Base-by-base conservation (phyloP, 495 filamentous ascomycete genomes). In the Letharia columbiana region DNA sequence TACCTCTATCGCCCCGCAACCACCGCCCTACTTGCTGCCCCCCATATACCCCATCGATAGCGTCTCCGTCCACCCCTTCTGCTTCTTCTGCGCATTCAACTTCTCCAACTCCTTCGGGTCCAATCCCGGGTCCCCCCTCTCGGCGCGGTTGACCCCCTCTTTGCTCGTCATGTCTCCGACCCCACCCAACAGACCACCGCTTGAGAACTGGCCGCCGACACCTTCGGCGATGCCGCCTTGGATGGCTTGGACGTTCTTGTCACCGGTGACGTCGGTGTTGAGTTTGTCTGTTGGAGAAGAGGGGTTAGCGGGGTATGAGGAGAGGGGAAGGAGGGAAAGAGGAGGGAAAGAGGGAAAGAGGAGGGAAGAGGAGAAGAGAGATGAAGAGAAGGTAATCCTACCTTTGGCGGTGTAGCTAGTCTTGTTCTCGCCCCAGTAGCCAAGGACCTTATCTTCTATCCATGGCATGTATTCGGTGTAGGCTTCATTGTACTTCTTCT, bases 391-490 rank as follows among this genome's bases (percentile, higher is more conserved):
- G 61, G 40, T 20, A 10, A 15, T 23, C 5, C 13, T 73, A 85
- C 85, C 79, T 71, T 80, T 84, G 4, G 84, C 76, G n/a, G 78
- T 75, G 65, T 88, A 88, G 70, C 78, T 81, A 0, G 83, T 78
- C 74, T 87, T 86, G 77, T 88, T 88, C 73, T 88, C 86, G 66
- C 82, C 84, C 71, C 87, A 87, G 73, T 81, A 87, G 42, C 74
- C 75, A 5, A 88, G 80, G 71, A 85, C 86, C 60, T 79, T 71
- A 71, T 88, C 86, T 70, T 88, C 86, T 63, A 87, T 76, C 84
- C 86, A 88, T 15, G 86, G 86, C 71, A 87, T 80, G 84, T 86
- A 88, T 61, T 75, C 75, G 65, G 86, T 83, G 74, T 87, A 87
- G 72, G 86, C 81, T 35, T 79, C 71, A 76, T 86, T 82, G 78